Base-by-base conservation (phyloP, 129 eudicot species). In the Chrysanthemum seticuspe region DNA sequence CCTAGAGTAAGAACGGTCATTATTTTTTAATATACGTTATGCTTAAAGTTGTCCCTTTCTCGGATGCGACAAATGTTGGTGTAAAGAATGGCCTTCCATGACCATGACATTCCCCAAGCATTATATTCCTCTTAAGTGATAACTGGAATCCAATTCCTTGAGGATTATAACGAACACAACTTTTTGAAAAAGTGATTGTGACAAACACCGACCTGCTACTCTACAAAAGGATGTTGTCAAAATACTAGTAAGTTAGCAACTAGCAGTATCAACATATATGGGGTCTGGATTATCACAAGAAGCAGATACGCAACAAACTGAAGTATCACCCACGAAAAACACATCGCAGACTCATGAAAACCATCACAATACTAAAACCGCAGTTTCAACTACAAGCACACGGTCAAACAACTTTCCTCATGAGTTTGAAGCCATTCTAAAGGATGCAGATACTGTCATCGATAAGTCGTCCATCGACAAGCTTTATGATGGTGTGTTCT, bases 401-500 rank as follows among this genome's bases (percentile, higher is more conserved):
- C 76, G 57, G 52, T 60, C 50, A 68, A 78, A 74, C 19, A 64
- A 25, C 51, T 80, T 74, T 13, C 96, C 96, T 61, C 97, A 91
- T 72, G 83, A 86, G 58, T 81, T 47, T 76, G 86, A 84, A 76
- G 79, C 79, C 68, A 84, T 91, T 67, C 44, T 86, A 34, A 83
- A 85, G 74, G 85, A 83, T 74, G 89, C 91, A 40, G 87, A 87
- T 72, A 27, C 77, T 8, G 67, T 57, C 2, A 65, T 88, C 5
- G 82, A 88, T 40, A 81, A 27, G 73, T 80, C 88, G 14, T 81
- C 97, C 23, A 23, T 69, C 6, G 72, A 84, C 12, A 79, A 69
- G 69, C 84, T 86, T n/a, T 70, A 76, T 54, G 71, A 79, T 56
- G 97, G 92, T 51, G 90, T 91, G 19, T 86, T 75, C 77, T 79